phyloP scores from a whole-genome alignment of 2,329 filamentous ascomycete species.

The Botrytis medusae region DNA sequence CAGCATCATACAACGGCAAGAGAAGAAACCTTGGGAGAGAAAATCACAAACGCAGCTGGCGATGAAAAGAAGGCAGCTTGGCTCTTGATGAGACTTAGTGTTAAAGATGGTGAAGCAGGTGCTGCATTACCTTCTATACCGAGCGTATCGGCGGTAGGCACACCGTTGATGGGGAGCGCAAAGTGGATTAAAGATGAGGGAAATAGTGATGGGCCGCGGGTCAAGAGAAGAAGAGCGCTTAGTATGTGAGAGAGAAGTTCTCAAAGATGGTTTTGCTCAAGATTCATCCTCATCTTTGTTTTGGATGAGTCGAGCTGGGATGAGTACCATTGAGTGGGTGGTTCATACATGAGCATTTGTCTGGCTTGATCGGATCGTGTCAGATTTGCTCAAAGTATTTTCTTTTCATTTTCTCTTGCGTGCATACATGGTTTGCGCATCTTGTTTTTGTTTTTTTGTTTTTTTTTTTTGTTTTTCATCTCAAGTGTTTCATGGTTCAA shows the following conservation, averaged over 20 bases:
- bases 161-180: not conserved
- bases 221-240: conserved; percentile 46
- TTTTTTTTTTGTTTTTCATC: not conserved
- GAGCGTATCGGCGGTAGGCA: not conserved
- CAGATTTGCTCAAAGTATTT: too few species aligned
- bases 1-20: not conserved
- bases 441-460: not conserved
- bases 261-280: not conserved
- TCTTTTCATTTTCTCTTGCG: not conserved
- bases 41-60: conserved; percentile 27
- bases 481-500: not conserved
- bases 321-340: not conserved
- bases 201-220: conserved; percentile 35
- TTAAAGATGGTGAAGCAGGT: conserved; percentile 40
- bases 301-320: not conserved
- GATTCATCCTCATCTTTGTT: not conserved
- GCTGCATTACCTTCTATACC: not conserved
- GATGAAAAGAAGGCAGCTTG: conserved; percentile 49
- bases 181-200: conserved; percentile 19
- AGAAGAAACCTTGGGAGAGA: not conserved
- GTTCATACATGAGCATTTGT: not conserved
- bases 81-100: conserved; percentile 50
- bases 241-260: conserved; percentile 36
- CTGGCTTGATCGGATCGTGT: not conserved
- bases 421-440: conserved; percentile 11